Evolutionary conservation across 345 rosid genomes (phyloP).

Genomic region (Acer negundo): DNA sequence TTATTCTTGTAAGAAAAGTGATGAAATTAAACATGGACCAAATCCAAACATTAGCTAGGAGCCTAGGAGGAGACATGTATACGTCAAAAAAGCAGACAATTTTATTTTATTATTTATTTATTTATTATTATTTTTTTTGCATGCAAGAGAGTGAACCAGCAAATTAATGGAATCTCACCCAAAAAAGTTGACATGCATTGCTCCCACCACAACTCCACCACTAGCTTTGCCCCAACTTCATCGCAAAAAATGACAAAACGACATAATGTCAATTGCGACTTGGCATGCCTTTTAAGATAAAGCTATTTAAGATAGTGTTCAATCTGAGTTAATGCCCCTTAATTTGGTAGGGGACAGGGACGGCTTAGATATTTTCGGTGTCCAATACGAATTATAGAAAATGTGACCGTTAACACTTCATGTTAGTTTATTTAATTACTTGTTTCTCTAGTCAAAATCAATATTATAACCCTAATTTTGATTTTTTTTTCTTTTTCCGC

Average conservation of each 20-base stretch:
- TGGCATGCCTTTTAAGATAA: neutral
- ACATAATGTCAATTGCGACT: neutral
- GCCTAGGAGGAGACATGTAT: neutral
- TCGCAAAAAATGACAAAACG: neutral
- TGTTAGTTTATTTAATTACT: too few relatives aligned
- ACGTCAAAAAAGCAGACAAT: neutral
- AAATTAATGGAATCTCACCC: neutral
- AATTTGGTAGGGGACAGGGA: too few relatives aligned
- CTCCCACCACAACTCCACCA: neutral
- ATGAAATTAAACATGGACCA: neutral
- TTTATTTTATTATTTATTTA: too few relatives aligned
- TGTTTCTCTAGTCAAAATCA: too few relatives aligned
- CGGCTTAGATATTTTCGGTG: fast-evolving
- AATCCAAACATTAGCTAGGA: neutral
- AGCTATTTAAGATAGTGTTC: neutral
- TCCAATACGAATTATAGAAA: too few relatives aligned
- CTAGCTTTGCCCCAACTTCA: neutral
- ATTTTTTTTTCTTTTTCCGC: too few relatives aligned
- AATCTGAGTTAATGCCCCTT: neutral
- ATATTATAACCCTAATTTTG: too few relatives aligned
- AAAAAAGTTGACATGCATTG: neutral
- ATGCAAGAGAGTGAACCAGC: neutral
- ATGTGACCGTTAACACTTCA: too few relatives aligned
- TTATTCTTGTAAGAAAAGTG: neutral
- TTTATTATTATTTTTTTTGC: neutral